phyloP scores from a whole-genome alignment of 2,329 filamentous ascomycete genomes.

The Ophiognomonia clavigignenti-juglandacearum region DNA sequence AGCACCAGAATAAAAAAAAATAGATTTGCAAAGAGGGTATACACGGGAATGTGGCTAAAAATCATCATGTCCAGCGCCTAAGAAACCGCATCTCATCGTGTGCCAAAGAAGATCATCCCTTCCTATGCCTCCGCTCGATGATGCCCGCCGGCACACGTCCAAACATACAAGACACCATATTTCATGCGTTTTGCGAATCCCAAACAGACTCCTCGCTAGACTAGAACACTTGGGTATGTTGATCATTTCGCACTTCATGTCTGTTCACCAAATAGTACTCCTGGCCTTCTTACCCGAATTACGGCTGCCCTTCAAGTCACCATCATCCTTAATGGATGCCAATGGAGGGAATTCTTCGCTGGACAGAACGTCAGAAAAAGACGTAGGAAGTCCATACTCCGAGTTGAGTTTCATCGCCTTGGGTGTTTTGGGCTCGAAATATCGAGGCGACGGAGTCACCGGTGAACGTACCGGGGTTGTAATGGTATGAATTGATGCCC shows the following conservation, averaged over 20 bases:
- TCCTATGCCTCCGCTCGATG: too few species aligned
- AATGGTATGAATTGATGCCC: not conserved
- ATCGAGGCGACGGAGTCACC: constrained; percentile 15
- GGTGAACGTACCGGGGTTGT: not conserved
- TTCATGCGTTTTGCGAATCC: not conserved
- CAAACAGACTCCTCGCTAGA: not conserved
- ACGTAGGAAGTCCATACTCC: not conserved
- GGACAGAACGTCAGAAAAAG: not conserved
- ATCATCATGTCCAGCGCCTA: too few species aligned
- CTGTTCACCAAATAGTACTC: not conserved
- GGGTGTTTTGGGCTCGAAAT: constrained; percentile 26
- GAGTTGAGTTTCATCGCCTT: constrained; percentile 23
- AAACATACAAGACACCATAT: not conserved
- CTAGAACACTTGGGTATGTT: not conserved
- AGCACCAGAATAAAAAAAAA: too few species aligned
- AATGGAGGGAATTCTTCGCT: not conserved
- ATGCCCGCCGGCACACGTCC: too few species aligned
- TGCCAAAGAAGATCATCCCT: too few species aligned
- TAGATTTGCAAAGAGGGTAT: too few species aligned
- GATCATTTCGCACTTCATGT: not conserved
- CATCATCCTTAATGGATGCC: not conserved
- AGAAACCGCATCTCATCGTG: too few species aligned
- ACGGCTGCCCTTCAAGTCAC: not conserved
- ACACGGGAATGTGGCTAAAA: too few species aligned
- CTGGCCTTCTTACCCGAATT: not conserved